Evolutionary conservation across 2,329 filamentous ascomycete genomes (phyloP), one percentile per base, ranked within the genome.

Genomic region (Lasiodiplodia theobromae): DNA sequence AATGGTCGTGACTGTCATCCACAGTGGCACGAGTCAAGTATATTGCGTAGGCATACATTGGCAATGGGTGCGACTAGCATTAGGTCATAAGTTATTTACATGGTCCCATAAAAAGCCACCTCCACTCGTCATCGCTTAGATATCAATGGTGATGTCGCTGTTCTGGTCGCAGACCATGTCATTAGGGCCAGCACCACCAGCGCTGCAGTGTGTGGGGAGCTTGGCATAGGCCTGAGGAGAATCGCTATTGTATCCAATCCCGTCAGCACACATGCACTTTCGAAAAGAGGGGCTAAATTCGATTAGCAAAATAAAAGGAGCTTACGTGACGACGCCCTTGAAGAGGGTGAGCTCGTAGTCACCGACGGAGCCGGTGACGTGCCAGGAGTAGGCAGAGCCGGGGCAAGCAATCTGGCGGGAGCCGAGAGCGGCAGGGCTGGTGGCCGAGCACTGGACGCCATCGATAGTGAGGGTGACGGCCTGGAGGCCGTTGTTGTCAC

Each of bases 401-500:
- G 56, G 18, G 49, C 66, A 68, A 18, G 34, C 37, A 12, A 47
- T 52, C 37, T 57, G 40, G 66, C 40, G 38, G 3, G 44, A 21
- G 66, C 53, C 66, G 12, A 60, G 40, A 31, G 25, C 10, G n/a
- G 28, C 37, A 1, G 14, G 40, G 21, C 14, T 21, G 44, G 10
- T 2, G 53, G 34, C 65, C 2, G 53, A 49, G 40, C 65, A 67
- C 53, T 58, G 31, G 38, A 23, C 14, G 25, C 63, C 63, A 18
- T 66, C 37, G 51, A 56, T 23, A 23, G 63, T 52, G 3, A 67
- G 51, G 10, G 11, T 10, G 37, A 31, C 63, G 16, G 37, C 21
- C 63, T 66, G 63, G 28, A 67, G 54, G 53, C 66, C 56, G 56
- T 68, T 63, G 66, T 68, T 68, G 66, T 68, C 66, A n/a, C 66